These are phyloP conservation scores for Sequoiadendron giganteum DNA, from an alignment of 75 land plant species.

Conservation along the genomic window DNA sequence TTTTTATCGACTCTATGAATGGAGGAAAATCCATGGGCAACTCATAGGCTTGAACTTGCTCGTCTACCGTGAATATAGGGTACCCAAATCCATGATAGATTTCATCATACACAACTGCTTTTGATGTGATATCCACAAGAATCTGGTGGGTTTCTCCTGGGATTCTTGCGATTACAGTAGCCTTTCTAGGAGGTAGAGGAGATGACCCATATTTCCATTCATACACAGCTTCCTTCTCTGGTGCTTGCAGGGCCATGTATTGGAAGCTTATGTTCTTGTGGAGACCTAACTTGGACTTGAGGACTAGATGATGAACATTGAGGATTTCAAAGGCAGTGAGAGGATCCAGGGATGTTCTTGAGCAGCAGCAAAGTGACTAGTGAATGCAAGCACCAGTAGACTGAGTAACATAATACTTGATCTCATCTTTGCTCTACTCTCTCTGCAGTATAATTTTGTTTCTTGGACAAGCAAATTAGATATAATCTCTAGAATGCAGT, in stretches of 20 bases:
- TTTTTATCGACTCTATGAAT: constrained; percentile 35
- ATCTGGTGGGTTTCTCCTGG: constrained; percentile 34
- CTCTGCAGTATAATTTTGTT: too few relatives aligned
- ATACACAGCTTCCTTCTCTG: constrained; percentile 51
- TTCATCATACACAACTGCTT: constrained; percentile 20
- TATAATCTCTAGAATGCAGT: too few relatives aligned
- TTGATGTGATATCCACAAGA: constrained; percentile 36
- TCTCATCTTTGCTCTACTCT: background rate
- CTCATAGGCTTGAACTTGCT: constrained; percentile 17
- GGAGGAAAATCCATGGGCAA: constrained; percentile 29
- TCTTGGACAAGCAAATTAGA: too few relatives aligned
- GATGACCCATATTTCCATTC: constrained; percentile 33
- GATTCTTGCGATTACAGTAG: constrained; percentile 37
- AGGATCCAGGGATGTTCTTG: constrained; percentile 56
- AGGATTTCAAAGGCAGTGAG: constrained; percentile 34
- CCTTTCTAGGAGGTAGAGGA: constrained; percentile 37
- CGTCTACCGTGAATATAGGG: constrained; percentile 43
- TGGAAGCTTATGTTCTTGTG: constrained; percentile 31
- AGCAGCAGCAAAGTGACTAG: background rate
- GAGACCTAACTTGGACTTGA: background rate
- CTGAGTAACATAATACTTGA: background rate
- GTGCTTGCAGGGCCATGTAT: constrained; percentile 55
- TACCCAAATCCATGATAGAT: constrained; percentile 45
- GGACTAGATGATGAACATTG: constrained; percentile 20
- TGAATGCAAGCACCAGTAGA: background rate